Evolutionary conservation across 179 eudicot species (phyloP).

Genomic region (Actinidia arguta): DNA sequence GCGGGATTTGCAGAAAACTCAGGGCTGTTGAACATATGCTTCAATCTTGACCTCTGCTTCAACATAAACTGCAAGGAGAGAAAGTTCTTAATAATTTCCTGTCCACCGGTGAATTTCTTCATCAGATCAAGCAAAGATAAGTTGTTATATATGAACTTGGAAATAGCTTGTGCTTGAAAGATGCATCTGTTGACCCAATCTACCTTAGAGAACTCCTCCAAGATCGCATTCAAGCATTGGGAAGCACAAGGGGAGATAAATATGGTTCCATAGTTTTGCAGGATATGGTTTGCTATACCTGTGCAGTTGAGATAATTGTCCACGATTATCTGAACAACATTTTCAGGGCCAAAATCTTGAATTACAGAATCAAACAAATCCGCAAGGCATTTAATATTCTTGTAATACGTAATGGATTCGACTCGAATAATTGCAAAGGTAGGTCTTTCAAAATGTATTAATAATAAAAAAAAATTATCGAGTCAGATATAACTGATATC

Average conservation of each 20-base stretch:
- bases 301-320: slow-evolving; percentile 74
- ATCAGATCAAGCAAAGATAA: slow-evolving; percentile 68
- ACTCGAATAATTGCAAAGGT: too few species aligned
- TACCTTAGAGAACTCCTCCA: slow-evolving; percentile 87
- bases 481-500: too few species aligned
- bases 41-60: slow-evolving; percentile 82
- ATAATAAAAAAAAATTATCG: too few species aligned
- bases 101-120: slow-evolving; percentile 85
- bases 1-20: slow-evolving; percentile 64
- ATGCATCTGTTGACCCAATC: slow-evolving; percentile 92
- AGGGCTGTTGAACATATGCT: slow-evolving; percentile 85
- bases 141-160: slow-evolving; percentile 81
- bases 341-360: slow-evolving; percentile 87
- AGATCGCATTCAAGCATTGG: slow-evolving; percentile 76
- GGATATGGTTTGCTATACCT: slow-evolving; percentile 79
- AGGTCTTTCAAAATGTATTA: too few species aligned
- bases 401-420: too few species aligned
- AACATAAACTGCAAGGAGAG: slow-evolving; percentile 79
- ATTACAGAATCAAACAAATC: slow-evolving; percentile 89
- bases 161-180: slow-evolving; percentile 75
- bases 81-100: slow-evolving; percentile 75
- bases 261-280: slow-evolving; percentile 71
- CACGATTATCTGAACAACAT: slow-evolving; percentile 85
- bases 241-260: slow-evolving; percentile 96
- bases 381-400: slow-evolving; percentile 67